Percentiles rank a stretch among this genome's conserved stretches.
Conservation (phyloP, 75 land plant genomes). For the Ceratopteris richardii region DNA sequence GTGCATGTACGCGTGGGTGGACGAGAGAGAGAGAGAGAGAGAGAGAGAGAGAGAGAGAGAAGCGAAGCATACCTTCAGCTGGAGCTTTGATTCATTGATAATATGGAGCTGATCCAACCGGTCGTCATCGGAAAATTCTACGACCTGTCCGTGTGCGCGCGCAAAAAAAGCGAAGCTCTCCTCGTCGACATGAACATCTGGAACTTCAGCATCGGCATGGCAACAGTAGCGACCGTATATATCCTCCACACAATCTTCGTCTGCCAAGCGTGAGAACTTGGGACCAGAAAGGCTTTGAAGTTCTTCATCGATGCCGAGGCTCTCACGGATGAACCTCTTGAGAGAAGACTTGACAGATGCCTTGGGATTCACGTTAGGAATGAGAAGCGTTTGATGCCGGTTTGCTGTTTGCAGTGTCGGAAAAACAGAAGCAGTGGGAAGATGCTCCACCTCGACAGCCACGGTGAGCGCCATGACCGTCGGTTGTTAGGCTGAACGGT, state of each 20-base stretch:
- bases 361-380: conserved; percentile 26
- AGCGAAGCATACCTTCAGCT: conserved; percentile 33
- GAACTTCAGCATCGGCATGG: conserved; percentile 30
- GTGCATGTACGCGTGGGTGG: not conserved
- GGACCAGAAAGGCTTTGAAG: conserved; percentile 33
- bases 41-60: too few relatives aligned
- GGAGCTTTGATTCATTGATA: conserved; percentile 22
- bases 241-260: conserved; percentile 31
- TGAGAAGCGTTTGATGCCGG: conserved; percentile 19
- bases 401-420: conserved; percentile 4
- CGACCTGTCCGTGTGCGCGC: conserved; percentile 20
- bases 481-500: too few relatives aligned
- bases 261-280: conserved; percentile 22
- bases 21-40: not conserved
- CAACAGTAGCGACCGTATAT: conserved; percentile 33
- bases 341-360: conserved; percentile 31
- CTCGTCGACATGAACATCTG: conserved; percentile 35
- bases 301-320: conserved; percentile 19
- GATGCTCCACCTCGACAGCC: conserved; percentile 28
- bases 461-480: conserved; percentile 32
- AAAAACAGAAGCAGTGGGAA: conserved; percentile 19
- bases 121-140: conserved; percentile 18
- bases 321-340: conserved; percentile 20
- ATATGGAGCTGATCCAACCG: conserved; percentile 32
- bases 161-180: conserved; percentile 31